Evolutionary conservation across 1,139 yeast species (phyloP).

Genomic region (Candida tunisiensis): DNA sequence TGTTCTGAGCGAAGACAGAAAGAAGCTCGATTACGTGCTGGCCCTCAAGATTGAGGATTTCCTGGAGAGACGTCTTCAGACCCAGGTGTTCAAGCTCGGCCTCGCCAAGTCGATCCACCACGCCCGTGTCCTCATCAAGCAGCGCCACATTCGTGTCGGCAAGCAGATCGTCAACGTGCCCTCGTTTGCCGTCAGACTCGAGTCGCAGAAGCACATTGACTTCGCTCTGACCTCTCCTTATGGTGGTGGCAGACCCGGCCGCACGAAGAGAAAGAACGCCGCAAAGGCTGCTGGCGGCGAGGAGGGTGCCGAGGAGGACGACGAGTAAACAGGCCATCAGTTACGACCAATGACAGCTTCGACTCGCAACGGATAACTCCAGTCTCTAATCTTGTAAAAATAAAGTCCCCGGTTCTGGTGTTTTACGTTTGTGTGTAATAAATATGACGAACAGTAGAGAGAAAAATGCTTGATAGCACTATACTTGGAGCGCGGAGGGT

Average conservation of each 20-base stretch:
- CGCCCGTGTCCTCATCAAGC: constrained; percentile 97
- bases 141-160: constrained; percentile 99
- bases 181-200: constrained; percentile 99
- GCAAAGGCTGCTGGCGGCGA: constrained; percentile 47
- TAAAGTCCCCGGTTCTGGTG: too few relatives aligned
- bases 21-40: constrained; percentile 99
- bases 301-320: constrained; percentile 52
- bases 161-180: constrained; percentile 98
- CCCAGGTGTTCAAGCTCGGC: constrained; percentile 99
- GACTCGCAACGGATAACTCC: too few relatives aligned
- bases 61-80: constrained; percentile 99
- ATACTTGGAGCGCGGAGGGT: too few relatives aligned
- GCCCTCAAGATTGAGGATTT: constrained; percentile 97
- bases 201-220: constrained; percentile 99
- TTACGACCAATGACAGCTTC: too few relatives aligned
- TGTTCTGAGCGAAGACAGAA: constrained; percentile 97
- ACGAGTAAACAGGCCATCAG: constrained; percentile 26
- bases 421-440: too few relatives aligned
- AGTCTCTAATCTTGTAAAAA: too few relatives aligned
- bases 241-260: constrained; percentile 99
- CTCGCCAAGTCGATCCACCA: constrained; percentile 99
- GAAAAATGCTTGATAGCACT: too few relatives aligned
- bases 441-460: too few relatives aligned
- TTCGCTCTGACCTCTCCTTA: constrained; percentile 98
- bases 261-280: constrained; percentile 97